Percentiles rank a stretch among this genome's conserved stretches.
phyloP scores from a whole-genome alignment of 1,284 basidiomycete genomes.

The Ustilago cynodontis region DNA sequence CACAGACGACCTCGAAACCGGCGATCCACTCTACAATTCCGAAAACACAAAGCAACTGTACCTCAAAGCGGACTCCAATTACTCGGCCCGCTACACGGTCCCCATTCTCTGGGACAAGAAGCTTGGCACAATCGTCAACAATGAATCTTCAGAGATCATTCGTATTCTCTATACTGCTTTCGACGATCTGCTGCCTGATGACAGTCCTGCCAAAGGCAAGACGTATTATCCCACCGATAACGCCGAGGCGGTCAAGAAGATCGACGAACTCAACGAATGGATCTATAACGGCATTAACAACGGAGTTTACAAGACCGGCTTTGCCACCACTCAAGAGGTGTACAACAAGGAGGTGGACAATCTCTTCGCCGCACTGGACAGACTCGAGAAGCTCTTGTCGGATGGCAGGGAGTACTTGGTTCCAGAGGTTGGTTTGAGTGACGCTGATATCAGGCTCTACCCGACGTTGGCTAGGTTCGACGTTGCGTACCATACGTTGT shows the following conservation, averaged over 20 bases:
- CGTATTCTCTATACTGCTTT: slow-evolving; percentile 80
- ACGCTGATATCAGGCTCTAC: slow-evolving; percentile 87
- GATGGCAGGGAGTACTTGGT: slow-evolving; percentile 84
- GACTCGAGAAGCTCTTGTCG: slow-evolving; percentile 80
- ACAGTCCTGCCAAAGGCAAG: slow-evolving; percentile 36
- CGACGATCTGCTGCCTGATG: slow-evolving; percentile 50
- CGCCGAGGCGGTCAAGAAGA: slow-evolving; percentile 69
- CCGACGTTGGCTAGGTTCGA: slow-evolving; percentile 85
- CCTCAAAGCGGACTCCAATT: slow-evolving; percentile 77
- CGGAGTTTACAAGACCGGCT: slow-evolving; percentile 79
- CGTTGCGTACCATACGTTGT: slow-evolving; percentile 84
- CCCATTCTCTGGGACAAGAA: slow-evolving; percentile 95
- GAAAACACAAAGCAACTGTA: slow-evolving; percentile 74
- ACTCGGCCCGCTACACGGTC: slow-evolving; percentile 55
- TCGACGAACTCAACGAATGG: slow-evolving; percentile 88
- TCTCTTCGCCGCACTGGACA: slow-evolving; percentile 80
- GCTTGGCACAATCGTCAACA: slow-evolving; percentile 87
- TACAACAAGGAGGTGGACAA: slow-evolving; percentile 80
- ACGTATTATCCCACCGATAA: slow-evolving; percentile 75
- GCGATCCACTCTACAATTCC: slow-evolving; percentile 69
- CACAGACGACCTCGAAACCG: slow-evolving; percentile 34
- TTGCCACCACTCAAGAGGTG: slow-evolving; percentile 82
- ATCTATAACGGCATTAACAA: slow-evolving; percentile 72
- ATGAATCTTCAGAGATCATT: slow-evolving; percentile 74
- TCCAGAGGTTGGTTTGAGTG: slow-evolving; percentile 80